phyloP scores from a whole-genome alignment of 371 early-diverging fungal species.

The Thermomucor indicae-seudaticae region DNA sequence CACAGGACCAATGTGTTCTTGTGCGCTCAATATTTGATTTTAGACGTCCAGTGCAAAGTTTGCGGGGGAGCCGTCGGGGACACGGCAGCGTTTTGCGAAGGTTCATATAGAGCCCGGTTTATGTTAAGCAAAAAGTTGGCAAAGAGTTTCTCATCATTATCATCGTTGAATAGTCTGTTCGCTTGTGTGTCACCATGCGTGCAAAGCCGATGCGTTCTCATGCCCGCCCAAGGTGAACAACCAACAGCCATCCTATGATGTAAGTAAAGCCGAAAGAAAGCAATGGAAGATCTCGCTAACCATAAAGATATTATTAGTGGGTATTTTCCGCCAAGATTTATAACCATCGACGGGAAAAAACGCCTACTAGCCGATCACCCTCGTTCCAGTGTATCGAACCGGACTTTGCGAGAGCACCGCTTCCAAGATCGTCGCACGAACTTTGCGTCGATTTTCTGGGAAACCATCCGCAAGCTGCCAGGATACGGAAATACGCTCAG shows the following conservation, averaged over 20 bases:
- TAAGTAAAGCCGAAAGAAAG: conserved; percentile 3
- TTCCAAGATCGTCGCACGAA: too few species aligned
- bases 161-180: conserved; percentile 43
- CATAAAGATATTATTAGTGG: conserved; percentile 10
- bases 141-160: neutral
- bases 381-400: too few species aligned
- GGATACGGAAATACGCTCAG: conserved; percentile 27
- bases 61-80: conserved; percentile 30
- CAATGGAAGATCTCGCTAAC: neutral
- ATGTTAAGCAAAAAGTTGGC: neutral
- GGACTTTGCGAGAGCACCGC: too few species aligned
- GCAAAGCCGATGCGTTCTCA: conserved; percentile 34
- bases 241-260: conserved; percentile 45
- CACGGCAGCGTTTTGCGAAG: conserved; percentile 32
- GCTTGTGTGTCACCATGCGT: conserved; percentile 38
- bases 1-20: neutral
- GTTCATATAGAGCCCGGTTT: conserved; percentile 1
- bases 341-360: conserved; percentile 6
- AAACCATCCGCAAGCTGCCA: conserved; percentile 33
- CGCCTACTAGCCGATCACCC: conserved; percentile 1
- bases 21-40: neutral
- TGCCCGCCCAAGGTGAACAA: conserved; percentile 44
- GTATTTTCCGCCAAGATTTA: conserved; percentile 23
- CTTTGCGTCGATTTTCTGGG: conserved; percentile 2
- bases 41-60: conserved; percentile 42